Evolutionary conservation across 495 filamentous ascomycete species (phyloP), one percentile per base, ranked within the genome.

Genomic region (Xylaria intraflava): DNA sequence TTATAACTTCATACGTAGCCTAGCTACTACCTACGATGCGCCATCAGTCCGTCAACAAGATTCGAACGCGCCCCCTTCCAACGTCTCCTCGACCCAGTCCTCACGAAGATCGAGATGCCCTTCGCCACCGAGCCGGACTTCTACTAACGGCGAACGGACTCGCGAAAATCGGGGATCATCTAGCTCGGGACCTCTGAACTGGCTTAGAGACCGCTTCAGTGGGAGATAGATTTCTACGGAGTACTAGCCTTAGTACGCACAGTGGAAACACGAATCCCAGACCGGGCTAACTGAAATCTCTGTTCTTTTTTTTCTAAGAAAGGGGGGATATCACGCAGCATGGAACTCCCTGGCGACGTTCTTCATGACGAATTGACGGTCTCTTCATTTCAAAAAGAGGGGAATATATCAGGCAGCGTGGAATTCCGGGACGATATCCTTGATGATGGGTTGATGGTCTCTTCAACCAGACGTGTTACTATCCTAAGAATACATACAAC

Each of bases 131-230:
- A 55, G 46, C 43, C 53, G 57, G 30, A 52, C 55, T 30, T 51
- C 62, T 9, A 48, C 54, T n/a, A 58, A 62, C 8, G 50, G 56
- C 33, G 63, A 66, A 17, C 60, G 61, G 39, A 16, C 46, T 14
- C 61, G 59, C 5, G 61, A 64, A 19, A 44, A 31, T 23, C 57
- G 60, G 40, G 53, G 59, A 16, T 61, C 60, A 22, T 57, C 59
- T 12, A 43, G 56, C 43, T 52, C 60, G 23, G 67, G 70, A 46
- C 64, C 69, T 7, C 43, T 73, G 8, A 35, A 49, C 42, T 75
- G 72, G 72, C 24, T 75, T 22, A 57, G 70, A 48, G 69, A 69
- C 36, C 68, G 61, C 19, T 71, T 72, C 31, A 36, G 59, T 46
- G 65, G 63, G 19, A 48, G 52, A 43, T 49, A 45, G 45, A n/a